These are phyloP conservation scores for Mycena sp. DNA, from an alignment of 1,284 basidiomycete species.

Conservation along the genomic window DNA sequence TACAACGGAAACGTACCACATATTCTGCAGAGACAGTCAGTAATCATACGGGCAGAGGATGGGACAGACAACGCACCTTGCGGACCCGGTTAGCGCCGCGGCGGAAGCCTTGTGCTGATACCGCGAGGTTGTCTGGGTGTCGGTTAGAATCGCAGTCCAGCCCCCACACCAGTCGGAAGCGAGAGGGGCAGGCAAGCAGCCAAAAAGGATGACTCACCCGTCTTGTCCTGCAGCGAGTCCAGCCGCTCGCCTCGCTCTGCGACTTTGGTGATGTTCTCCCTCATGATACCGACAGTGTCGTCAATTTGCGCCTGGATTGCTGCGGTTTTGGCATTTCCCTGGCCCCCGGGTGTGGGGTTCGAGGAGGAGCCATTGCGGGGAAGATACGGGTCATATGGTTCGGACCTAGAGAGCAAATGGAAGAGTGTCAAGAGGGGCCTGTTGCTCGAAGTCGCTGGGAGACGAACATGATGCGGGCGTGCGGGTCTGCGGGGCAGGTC, in stretches of 20 bases:
- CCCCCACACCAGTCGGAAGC: too few relatives aligned
- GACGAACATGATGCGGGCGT: conserved; percentile 51
- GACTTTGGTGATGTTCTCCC: conserved; percentile 96
- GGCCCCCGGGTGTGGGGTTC: conserved; percentile 53
- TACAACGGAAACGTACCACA: conserved; percentile 71
- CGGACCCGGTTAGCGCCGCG: conserved; percentile 97
- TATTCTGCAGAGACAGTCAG: conserved; percentile 60
- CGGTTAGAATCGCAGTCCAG: not conserved
- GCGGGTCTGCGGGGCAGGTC: conserved; percentile 34
- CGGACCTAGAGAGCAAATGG: conserved; percentile 63
- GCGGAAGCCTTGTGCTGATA: conserved; percentile 98
- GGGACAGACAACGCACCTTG: conserved; percentile 76
- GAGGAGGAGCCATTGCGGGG: conserved; percentile 80
- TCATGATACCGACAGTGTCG: conserved; percentile 96
- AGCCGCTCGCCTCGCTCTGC: conserved; percentile 95
- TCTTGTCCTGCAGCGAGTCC: conserved; percentile 97
- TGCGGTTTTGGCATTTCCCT: conserved; percentile 85
- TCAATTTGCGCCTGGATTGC: conserved; percentile 96
- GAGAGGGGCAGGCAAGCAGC: not conserved
- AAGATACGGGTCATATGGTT: conserved; percentile 97
- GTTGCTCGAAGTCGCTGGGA: not conserved
- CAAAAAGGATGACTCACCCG: conserved; percentile 68
- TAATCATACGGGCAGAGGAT: not conserved
- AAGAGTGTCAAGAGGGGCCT: not conserved
- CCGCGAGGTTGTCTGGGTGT: conserved; percentile 90